Conservation (phyloP, 768 basidiomycete genomes). For the Mycena amicta region DNA sequence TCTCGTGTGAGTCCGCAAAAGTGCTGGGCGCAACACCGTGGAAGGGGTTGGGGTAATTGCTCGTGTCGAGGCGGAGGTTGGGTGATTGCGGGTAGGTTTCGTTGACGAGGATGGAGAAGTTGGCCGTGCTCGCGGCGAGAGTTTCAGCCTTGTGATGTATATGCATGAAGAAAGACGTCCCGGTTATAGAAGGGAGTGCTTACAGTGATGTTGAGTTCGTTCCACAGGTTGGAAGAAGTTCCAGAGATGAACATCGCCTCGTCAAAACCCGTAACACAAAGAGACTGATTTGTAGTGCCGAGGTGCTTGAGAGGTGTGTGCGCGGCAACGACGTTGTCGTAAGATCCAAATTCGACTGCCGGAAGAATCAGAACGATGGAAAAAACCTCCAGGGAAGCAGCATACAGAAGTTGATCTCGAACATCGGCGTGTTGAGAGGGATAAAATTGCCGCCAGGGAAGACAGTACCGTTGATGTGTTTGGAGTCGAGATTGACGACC, state of each 20-base stretch:
- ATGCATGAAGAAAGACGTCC: background rate
- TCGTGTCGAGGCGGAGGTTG: conserved; percentile 27
- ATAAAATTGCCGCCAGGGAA: conserved; percentile 25
- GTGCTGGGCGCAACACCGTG: conserved; percentile 34
- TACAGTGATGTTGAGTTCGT: conserved; percentile 15
- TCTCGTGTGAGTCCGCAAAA: conserved; percentile 36
- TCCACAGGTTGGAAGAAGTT: conserved; percentile 33
- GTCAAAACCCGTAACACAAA: conserved; percentile 39
- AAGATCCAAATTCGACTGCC: conserved; percentile 43
- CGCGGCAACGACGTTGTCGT: conserved; percentile 45
- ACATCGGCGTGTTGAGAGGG: conserved; percentile 35
- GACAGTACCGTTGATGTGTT: conserved; percentile 28
- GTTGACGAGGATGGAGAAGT: conserved; percentile 19
- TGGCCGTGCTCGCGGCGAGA: conserved; percentile 7
- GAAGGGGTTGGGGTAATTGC: conserved; percentile 42
- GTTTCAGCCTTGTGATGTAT: background rate
- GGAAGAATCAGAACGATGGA: background rate
- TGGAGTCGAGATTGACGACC: conserved; percentile 28
- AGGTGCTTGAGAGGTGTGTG: conserved; percentile 48
- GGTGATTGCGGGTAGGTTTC: conserved; percentile 22
- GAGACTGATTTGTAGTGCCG: conserved; percentile 38
- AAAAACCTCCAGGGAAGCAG: background rate
- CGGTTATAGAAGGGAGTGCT: background rate
- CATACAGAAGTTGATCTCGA: conserved; percentile 38
- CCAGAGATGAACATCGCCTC: conserved; percentile 29